Evolutionary conservation across 2,329 filamentous ascomycete species (phyloP), one percentile per base, ranked within the genome.

Genomic region (Pestalotiopsis sp.): DNA sequence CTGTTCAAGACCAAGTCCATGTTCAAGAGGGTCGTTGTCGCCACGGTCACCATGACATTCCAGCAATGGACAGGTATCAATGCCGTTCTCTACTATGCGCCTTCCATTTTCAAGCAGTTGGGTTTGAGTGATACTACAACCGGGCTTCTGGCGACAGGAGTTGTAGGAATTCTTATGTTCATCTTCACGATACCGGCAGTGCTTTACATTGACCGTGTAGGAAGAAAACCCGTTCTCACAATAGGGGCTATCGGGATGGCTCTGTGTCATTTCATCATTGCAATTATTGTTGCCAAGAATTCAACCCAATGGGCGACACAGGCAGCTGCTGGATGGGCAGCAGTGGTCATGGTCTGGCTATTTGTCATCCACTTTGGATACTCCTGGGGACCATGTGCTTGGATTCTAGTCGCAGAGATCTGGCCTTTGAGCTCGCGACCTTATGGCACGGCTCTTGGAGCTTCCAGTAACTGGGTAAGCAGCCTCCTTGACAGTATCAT

Each of bases 321-420:
- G 70, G 74, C 78, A 6, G 87, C 86, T 0, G 90, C 91, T 0
- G 92, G 92, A 1, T 94, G 92, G 92, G 92, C 91, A 0, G 90
- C 86, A 5, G 83, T 86, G 2, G 81, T 77, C 66, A 91, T 92
- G 87, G 89, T 92, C 9, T 94, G 92, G 91, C 83, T 94, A 0
- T 94, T 92, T 72, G 89, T 93, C 36, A 83, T 93, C 38, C 87
- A 92, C 78, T 94, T 94, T 74, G 92, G 90, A 38, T 94, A 93
- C 76, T 90, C 87, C 0, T 94, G 92, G 92, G 91, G 91, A 0
- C 92, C 91, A 2, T 91, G 89, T 73, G 87, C 90, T 0, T 94
- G 92, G 92, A 92, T 93, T 70, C 84, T 94, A 67, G 86, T 93
- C 1, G 88, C 91, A 2, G 92, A 94, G 79, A 89, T 94, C 57